Evolutionary conservation across 192 early-diverging fungal species (phyloP), one percentile per base, ranked within the genome.

Genomic region (Backusella tuberculispora): DNA sequence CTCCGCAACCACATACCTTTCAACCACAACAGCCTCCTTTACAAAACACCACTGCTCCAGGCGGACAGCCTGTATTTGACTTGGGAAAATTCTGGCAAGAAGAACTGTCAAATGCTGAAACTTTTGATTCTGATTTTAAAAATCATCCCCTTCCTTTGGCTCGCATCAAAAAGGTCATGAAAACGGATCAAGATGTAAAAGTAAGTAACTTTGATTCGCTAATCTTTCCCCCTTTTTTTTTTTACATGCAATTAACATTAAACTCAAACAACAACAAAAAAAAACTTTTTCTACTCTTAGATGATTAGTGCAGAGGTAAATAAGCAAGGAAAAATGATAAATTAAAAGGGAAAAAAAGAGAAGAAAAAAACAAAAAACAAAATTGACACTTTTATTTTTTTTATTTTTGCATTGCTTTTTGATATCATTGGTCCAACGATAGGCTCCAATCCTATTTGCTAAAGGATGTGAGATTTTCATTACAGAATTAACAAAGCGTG

Each of bases 401-500:
- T 79, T 72, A 34, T 34, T 40, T 60, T 42, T 44, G 72, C 41
- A 21, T 60, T 56, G 38, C 41, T 45, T 70, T 13, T 63, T 56
- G 14, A 26, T 63, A 47, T 44, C n/a, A 89, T 81, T 92, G 90
- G 90, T 91, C 91, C 44, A 89, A 87, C 8, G 13, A 29, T 90
- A 98, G 82, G 96, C 94, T 56, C 96, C 96, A 7, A 92, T 97
- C 71, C 80, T 98, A 47, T 98, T 98, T 85, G 92, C 95, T 15
- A 97, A 96, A 86, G 97, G 95, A 5, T 98, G 97, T 81, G 96
- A 99, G 78, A 92, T 99, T n/a, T 97, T 99, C 72, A 97, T 97
- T 74, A 88, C 92, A 0, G 97, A 98, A 84, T 85, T 98, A 48
- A 93, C 93, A 34, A 84, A 87, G 63, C 86, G 93, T 17, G 91